Base-by-base conservation (phyloP, 2,329 filamentous ascomycete species). In the Sporothrix sp. region DNA sequence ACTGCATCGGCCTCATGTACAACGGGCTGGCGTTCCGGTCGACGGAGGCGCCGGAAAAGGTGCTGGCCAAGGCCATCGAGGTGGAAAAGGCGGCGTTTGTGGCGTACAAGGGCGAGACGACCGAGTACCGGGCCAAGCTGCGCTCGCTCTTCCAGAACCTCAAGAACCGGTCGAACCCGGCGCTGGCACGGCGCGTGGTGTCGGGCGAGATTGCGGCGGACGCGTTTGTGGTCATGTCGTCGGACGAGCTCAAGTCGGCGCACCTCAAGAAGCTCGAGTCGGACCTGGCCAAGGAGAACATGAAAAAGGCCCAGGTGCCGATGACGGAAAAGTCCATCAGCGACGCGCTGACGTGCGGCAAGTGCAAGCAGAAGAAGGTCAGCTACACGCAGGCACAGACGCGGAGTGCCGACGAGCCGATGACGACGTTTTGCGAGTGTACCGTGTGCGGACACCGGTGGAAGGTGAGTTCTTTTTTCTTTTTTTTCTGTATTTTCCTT, bases 371-470 rank as follows among this genome's bases (percentile, higher is more conserved):
- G 76, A 90, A 86, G 74, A 90, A 88, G 74, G 93, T 97, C 63
- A 89, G 85, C 68, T 98, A 98, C 69, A 88, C 81, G 44, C 93
- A 98, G 71, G 93, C 93, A 4, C 93, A 98, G 74, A 98, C 93
- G 14, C 79, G 93, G 57, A 86, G 81, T 71, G 93, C 93, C 58
- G 93, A 98, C 78, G 93, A 97, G 71, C 91, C 91, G 58, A 85
- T 85, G 82, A 85, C 82, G 55, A 85, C 82, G 32, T 85, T 85
- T 66, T 85, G 82, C 68, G 80, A 84, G 64, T 85, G 82, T 63
- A 80, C 79, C 62, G 73, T 78, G 56, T 85, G 82, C 61, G 82
- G 82, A 43, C 75, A 85, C 62, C 75, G 81, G 50, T 85, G 82
- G 82, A 85, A 85, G 78, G 81, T 83, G 70, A 65, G 74, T 28